Base-by-base conservation (phyloP, 192 early-diverging fungal species). In the Dispira simplex region DNA sequence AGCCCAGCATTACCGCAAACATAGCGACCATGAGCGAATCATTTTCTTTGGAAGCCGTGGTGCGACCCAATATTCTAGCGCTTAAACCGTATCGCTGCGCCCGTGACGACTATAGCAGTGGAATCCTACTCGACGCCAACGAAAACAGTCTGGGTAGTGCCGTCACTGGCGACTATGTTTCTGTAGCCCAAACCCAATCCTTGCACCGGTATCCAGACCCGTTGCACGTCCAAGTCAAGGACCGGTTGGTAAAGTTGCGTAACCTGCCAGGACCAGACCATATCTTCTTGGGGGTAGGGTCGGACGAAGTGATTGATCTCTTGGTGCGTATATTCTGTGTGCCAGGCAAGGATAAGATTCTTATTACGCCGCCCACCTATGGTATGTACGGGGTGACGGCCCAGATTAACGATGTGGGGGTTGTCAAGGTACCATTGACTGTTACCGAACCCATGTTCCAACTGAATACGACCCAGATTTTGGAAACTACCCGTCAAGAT, bases 81-180 rank as follows among this genome's bases (percentile, higher is more conserved):
- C 78, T 93, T 44, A 78, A 84, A 66, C 94, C 97, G 23, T 99
- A 99, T 74, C 85, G 95, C 69, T 97, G 95, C 72, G 97, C 97
- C 44, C 86, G 97, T 64, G 97, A 99, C 70, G 97, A 99, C 75
- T 99, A 92, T 72, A 85, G 79, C 57, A 70, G 73, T 10, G 97
- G 97, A 26, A 88, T 99, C 54, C 75, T 99, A 14, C 82, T 99
- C n/a, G 95, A 99, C 68, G 95, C 97, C 43, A 99, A 99, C 71
- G 95, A 99, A 71, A 99, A 99, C 79, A 82, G 90, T 62, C 91
- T 86, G 70, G 97, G 97, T 0, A 75, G 85, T 0, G 73, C 67
- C 25, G 68, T 74, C 63, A 65, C 70, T 46, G 56, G 64, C 10
- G 54, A 74, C 76, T 47, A 75, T 77, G 44, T 59, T 68, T 47